Evolutionary conservation across 805 yeast species (phyloP), one percentile per base, ranked within the genome.

Genomic region (Priceomyces carsonii): DNA sequence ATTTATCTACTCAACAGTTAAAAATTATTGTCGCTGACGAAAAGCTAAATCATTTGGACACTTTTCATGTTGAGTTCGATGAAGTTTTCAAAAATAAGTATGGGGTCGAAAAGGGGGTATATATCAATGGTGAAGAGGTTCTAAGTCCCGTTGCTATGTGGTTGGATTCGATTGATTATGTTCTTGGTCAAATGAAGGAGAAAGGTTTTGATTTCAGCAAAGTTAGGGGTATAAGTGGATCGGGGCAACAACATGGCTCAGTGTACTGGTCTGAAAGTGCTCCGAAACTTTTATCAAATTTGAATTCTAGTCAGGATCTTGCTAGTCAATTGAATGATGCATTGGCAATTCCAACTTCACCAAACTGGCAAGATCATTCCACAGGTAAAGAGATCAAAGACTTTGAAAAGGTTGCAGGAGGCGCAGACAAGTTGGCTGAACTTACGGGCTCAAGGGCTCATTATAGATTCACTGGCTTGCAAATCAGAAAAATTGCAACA

Each of bases 301-400:
- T 85, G 37, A 45, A 66, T 0, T 18, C 51, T 0, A 40, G 45
- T 4, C 32, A 50, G 8, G 40, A 66, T 2, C 61, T 85, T 32
- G 53, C 66, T 23, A 70, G 64, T 1, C 85, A 75, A 42, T 49
- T 85, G 24, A 47, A 50, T 14, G 46, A 47, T 1, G 82, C 84
- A 1, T 82, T 86, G 45, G 67, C 91, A 1, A 71, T 79, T 47
- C 66, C 71, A 5, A 69, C 69, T 26, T 82, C 95, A 4, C 95
- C 96, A 6, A 89, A 90, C 54, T 89, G 97, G 97, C 97, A 89
- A 59, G 96, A 89, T 53, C 95, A 87, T 53, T 82, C 93, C 16
- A 89, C 97, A 0, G 82, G 77, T 3, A 60, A 68, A 14, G 95
- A 89, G 55, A 69, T 85, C 37, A 52, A 64, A 18, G 70, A 57